phyloP scores from a whole-genome alignment of 495 filamentous ascomycete species.

The Penicillium simplicissimum region DNA sequence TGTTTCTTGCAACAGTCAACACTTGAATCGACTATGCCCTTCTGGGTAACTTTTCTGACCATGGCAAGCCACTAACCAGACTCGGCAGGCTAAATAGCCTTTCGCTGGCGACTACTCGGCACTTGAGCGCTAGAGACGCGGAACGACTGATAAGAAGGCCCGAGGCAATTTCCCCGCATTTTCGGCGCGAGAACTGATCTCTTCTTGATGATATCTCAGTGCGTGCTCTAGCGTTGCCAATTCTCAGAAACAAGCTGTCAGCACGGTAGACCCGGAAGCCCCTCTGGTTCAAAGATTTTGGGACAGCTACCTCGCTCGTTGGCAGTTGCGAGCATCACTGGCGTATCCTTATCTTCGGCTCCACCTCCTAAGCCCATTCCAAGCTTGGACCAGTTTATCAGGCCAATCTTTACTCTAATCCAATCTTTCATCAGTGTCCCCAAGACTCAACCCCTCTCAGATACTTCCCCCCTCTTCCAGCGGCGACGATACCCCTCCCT shows the following conservation, averaged over 20 bases:
- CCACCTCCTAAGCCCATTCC: neutral
- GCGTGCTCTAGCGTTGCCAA: neutral
- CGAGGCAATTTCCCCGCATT: neutral
- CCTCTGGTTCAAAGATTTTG: neutral
- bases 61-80: constrained; percentile 12
- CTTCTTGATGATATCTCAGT: neutral
- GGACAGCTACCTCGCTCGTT: too few relatives aligned
- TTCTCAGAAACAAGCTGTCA: neutral
- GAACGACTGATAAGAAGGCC: neutral
- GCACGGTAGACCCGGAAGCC: too few relatives aligned
- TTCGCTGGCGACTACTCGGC: neutral
- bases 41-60: constrained; percentile 15
- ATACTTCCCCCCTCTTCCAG: neutral
- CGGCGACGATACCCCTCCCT: neutral
- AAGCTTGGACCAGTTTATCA: neutral
- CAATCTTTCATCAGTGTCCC: neutral
- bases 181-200: neutral
- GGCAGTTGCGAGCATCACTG: neutral
- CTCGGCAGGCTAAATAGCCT: neutral
- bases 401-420: neutral
- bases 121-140: neutral
- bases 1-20: neutral
- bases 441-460: neutral
- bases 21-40: neutral
- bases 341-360: neutral